A percentile compares a stretch with the other conserved stretches of the same genome.
These are phyloP conservation scores for Penicillium sp. DNA, from an alignment of 2,329 filamentous ascomycete genomes.

Conservation along the genomic window DNA sequence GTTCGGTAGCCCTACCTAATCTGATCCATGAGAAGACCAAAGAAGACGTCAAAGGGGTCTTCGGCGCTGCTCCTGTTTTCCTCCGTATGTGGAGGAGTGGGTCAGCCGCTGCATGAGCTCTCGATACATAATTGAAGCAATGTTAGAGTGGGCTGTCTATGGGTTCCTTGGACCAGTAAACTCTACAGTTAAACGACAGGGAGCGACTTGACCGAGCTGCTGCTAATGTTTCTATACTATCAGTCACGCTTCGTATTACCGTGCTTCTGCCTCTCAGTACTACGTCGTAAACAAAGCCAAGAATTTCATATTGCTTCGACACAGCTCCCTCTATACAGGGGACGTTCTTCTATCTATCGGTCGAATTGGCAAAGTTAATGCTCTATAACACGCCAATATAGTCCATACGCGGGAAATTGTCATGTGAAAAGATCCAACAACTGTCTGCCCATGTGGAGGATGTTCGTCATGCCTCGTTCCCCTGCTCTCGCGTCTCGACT, in stretches of 20 bases:
- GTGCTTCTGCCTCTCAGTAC: not conserved
- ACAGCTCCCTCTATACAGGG: not conserved
- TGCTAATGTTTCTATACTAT: not conserved
- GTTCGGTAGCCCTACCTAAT: slow-evolving; percentile 2
- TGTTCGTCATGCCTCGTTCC: not conserved
- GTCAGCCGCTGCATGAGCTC: not conserved
- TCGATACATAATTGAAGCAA: not conserved
- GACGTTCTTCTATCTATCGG: not conserved
- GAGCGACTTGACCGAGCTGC: not conserved
- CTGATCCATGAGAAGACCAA: not conserved
- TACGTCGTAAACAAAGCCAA: not conserved
- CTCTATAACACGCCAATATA: not conserved
- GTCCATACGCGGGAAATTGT: not conserved
- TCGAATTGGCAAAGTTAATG: not conserved
- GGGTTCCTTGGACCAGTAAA: not conserved
- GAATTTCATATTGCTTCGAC: not conserved
- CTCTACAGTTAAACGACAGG: not conserved
- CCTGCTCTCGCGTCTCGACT: not conserved
- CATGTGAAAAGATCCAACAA: not conserved
- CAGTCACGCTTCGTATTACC: not conserved
- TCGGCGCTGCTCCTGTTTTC: not conserved
- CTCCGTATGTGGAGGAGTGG: not conserved
- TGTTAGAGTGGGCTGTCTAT: not conserved
- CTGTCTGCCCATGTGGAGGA: not conserved
- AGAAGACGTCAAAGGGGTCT: slow-evolving; percentile 5